phyloP scores from a whole-genome alignment of 2,329 filamentous ascomycete genomes.

The Geosmithia putterillii region DNA sequence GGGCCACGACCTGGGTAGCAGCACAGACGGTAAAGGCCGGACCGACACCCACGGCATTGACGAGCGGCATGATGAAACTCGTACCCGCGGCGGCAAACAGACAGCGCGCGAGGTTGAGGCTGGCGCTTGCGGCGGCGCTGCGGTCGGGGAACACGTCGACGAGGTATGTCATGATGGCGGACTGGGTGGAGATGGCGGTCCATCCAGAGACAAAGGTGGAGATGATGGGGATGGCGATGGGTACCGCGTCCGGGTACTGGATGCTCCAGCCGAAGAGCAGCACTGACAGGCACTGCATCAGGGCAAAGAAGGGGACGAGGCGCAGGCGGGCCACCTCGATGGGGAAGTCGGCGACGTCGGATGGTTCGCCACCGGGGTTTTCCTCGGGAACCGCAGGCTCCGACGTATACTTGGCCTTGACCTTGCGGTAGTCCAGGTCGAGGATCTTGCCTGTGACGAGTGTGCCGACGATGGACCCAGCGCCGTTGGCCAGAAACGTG shows the following conservation, averaged over 20 bases:
- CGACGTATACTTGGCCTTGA: slow-evolving; percentile 11
- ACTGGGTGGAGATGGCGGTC: slow-evolving; percentile 35
- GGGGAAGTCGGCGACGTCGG: slow-evolving; percentile 22
- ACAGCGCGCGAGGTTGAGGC: slow-evolving; percentile 39
- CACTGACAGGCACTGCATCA: slow-evolving; percentile 31
- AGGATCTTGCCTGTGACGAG: slow-evolving; percentile 38
- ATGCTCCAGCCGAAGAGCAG: slow-evolving; percentile 41
- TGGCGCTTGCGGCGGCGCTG: slow-evolving; percentile 38
- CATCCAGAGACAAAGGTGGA: slow-evolving; percentile 39
- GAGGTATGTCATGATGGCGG: slow-evolving; percentile 36
- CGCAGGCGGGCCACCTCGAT: slow-evolving; percentile 38
- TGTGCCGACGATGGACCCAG: slow-evolving; percentile 40
- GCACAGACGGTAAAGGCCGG: slow-evolving; percentile 32
- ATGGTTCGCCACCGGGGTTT: not conserved
- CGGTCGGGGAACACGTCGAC: slow-evolving; percentile 37
- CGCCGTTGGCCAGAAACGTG: slow-evolving; percentile 41
- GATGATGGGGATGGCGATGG: slow-evolving; percentile 35
- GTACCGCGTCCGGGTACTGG: slow-evolving; percentile 24
- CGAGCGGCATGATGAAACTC: slow-evolving; percentile 34
- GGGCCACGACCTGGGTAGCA: slow-evolving; percentile 26
- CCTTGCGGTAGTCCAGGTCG: slow-evolving; percentile 34
- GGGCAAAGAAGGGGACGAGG: slow-evolving; percentile 29
- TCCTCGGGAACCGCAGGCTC: not conserved
- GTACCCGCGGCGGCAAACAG: slow-evolving; percentile 38
- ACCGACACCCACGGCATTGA: slow-evolving; percentile 30